Evolutionary conservation across 164 flowering plant species (phyloP), one percentile per base, ranked within the genome.

Genomic region (Vitis rupestris): DNA sequence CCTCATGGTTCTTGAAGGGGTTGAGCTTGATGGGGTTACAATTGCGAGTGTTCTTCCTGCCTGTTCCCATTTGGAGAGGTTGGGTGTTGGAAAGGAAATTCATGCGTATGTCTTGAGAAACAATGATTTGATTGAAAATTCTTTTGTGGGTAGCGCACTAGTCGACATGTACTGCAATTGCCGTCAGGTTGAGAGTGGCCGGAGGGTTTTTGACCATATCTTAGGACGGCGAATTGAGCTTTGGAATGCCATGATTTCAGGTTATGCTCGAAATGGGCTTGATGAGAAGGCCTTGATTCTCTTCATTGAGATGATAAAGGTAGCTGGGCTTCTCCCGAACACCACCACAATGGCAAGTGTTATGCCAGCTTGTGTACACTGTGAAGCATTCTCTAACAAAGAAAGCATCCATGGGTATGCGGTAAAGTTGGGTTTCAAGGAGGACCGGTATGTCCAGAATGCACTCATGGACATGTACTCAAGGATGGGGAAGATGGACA

Each of bases 131-230:
- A 74, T 70, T 64, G 76, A 69, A 50, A 89, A 89, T 75, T 76
- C 92, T 29, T 89, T 73, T 66, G 89, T 89, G 23, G 84, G 81
- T 9, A 88, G 92, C 79, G 89, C 97, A 71, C 74, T 92, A 53
- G 94, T 92, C 54, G 97, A 92, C 77, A 88, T 92, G 97, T 92
- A 90, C 70, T 88, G 90, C 73, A 90, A 88, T 57, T 92, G 95
- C 67, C 67, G 73, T 47, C 63, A 72, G 69, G 85, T 87, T 29
- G 76, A 75, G 10, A 76, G 78, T 71, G 97, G 85, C 57, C 76
- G 86, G 1, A 77, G 53, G 27, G 86, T 92, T 59, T 92, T 90
- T 72, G 82, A 92, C 58, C 59, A 69, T 56, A 64, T 82, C 23
- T 52, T 59, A 9, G 80, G 80, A 9, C 66, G 75, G 73, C 81